Conservation (phyloP, 768 basidiomycete genomes). For the Daedaleopsis sinensis region DNA sequence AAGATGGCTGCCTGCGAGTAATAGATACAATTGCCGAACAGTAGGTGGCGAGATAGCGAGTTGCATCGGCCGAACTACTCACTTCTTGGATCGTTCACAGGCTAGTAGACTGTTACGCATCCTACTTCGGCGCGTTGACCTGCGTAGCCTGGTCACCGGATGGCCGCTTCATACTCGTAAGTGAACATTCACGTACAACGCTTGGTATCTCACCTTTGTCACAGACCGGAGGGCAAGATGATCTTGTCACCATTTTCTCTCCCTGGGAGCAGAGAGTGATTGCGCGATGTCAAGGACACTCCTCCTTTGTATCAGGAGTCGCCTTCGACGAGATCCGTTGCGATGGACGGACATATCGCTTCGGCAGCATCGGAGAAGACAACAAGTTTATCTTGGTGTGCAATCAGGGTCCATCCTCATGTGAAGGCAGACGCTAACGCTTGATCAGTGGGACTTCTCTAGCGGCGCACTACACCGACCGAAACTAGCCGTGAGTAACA, state of each 20-base stretch:
- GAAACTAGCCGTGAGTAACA: slow-evolving; percentile 57
- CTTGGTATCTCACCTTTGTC: slow-evolving; percentile 6
- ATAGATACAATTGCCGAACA: slow-evolving; percentile 88
- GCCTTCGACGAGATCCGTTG: slow-evolving; percentile 90
- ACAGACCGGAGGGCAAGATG: slow-evolving; percentile 96
- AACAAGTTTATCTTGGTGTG: slow-evolving; percentile 89
- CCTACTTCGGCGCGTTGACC: slow-evolving; percentile 92
- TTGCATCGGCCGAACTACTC: too few relatives aligned
- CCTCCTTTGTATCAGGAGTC: slow-evolving; percentile 88
- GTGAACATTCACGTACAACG: neutral
- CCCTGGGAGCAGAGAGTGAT: slow-evolving; percentile 94
- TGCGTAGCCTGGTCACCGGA: slow-evolving; percentile 96
- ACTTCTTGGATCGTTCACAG: slow-evolving; percentile 40
- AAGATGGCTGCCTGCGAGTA: slow-evolving; percentile 89
- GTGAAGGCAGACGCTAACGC: slow-evolving; percentile 14
- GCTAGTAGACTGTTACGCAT: slow-evolving; percentile 90
- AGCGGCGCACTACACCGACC: slow-evolving; percentile 90
- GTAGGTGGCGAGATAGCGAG: slow-evolving; percentile 42
- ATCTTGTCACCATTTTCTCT: slow-evolving; percentile 91
- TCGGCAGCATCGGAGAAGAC: slow-evolving; percentile 96
- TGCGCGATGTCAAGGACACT: slow-evolving; percentile 96
- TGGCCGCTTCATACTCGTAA: slow-evolving; percentile 86
- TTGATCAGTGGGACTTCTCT: slow-evolving; percentile 87
- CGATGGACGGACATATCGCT: slow-evolving; percentile 89
- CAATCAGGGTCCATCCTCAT: slow-evolving; percentile 10